Evolutionary conservation across 257 asterid species (phyloP).

Genomic region (Fraxinus quadrangulata): DNA sequence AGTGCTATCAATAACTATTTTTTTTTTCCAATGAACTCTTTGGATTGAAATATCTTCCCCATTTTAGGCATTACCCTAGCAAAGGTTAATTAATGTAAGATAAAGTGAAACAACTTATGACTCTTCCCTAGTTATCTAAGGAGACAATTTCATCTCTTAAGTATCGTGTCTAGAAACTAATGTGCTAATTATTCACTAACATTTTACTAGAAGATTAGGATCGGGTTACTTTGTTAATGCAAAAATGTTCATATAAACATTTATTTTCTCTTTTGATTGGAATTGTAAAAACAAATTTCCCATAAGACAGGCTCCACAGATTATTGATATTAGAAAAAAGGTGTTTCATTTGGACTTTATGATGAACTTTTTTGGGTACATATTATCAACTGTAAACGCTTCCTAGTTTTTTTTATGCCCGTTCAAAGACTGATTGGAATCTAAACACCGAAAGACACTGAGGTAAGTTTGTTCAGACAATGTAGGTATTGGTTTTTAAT

Average conservation of each 20-base stretch:
- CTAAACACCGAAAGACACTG: conserved; percentile 87
- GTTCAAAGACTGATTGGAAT: conserved; percentile 71
- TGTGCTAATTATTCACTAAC: not conserved
- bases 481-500: conserved; percentile 13
- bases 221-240: too few relatives aligned
- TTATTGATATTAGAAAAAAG: conserved; percentile 84
- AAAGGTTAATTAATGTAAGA: too few relatives aligned
- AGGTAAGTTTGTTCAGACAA: conserved; percentile 48
- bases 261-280: not conserved
- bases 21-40: not conserved
- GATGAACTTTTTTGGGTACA: conserved; percentile 2
- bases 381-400: conserved; percentile 13
- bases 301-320: conserved; percentile 31
- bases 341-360: conserved; percentile 31
- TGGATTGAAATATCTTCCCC: too few relatives aligned
- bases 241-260: not conserved
- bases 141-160: too few relatives aligned
- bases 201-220: not conserved
- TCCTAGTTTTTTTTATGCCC: conserved; percentile 31
- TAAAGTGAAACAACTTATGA: not conserved
- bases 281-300: too few relatives aligned
- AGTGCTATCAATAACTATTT: too few relatives aligned
- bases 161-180: too few relatives aligned
- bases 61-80: too few relatives aligned
- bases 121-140: not conserved